phyloP scores from a whole-genome alignment of 257 asterid species.

The Solanum sitiens region DNA sequence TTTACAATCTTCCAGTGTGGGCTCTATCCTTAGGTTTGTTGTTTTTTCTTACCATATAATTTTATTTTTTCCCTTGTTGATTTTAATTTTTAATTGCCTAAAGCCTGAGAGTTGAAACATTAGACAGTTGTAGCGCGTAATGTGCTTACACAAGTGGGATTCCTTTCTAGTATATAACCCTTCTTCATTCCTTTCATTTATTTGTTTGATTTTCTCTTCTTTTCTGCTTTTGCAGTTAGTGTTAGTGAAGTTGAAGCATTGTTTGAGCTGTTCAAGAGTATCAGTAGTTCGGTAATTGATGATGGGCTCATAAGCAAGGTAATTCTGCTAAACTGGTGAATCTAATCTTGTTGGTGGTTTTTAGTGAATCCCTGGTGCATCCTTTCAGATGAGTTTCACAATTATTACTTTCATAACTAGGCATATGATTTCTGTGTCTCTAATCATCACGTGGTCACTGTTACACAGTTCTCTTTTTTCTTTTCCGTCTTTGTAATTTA shows the following conservation, averaged over 20 bases:
- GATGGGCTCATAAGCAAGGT: constrained; percentile 97
- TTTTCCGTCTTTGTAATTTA: background rate
- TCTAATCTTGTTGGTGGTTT: background rate
- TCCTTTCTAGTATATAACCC: background rate
- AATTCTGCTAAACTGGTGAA: background rate
- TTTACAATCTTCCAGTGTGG: background rate
- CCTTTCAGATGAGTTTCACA: background rate
- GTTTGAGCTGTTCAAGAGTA: constrained; percentile 96
- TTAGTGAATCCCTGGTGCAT: background rate
- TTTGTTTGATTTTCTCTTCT: background rate
- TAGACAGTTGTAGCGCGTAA: background rate
- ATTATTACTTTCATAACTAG: background rate
- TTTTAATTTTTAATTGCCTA: background rate
- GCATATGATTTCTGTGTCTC: background rate
- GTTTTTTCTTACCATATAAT: background rate
- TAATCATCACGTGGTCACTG: background rate
- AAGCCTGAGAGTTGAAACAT: background rate
- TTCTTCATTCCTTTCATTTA: background rate
- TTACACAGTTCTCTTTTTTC: background rate
- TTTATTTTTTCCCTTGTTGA: background rate
- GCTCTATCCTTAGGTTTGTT: background rate
- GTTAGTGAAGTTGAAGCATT: constrained; percentile 99
- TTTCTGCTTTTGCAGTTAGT: constrained; percentile 58
- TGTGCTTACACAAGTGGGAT: background rate
- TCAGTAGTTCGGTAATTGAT: constrained; percentile 85